Evolutionary conservation across 2,329 filamentous ascomycete species (phyloP).

Genomic region (Tolypocladium endophyticum): DNA sequence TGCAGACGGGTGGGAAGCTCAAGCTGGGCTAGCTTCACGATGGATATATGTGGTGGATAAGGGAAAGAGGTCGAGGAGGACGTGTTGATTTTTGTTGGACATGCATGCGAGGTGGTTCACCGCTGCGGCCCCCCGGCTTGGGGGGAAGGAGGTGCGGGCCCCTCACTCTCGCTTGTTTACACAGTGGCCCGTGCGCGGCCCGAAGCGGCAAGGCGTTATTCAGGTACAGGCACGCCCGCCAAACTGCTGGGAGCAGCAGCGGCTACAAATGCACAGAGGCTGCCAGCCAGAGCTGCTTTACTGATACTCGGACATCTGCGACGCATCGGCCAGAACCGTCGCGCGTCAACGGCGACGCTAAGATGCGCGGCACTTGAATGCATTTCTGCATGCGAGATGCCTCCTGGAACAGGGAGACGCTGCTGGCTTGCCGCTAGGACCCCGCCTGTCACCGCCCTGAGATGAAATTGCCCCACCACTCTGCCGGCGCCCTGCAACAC

Average conservation of each 20-base stretch:
- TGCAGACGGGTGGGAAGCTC: slow-evolving; percentile 13
- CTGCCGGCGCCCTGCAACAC: background rate
- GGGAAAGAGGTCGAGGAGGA: slow-evolving; percentile 9
- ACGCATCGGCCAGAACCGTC: background rate
- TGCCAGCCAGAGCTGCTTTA: background rate
- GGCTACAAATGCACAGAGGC: background rate
- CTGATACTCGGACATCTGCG: too few relatives aligned
- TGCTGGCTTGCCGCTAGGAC: background rate
- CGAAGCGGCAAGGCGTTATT: slow-evolving; percentile 15
- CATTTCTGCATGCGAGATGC: background rate
- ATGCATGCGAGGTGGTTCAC: slow-evolving; percentile 14
- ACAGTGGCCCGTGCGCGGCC: slow-evolving; percentile 15
- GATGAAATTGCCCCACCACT: background rate
- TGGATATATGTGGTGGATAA: slow-evolving; percentile 17
- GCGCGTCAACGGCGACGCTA: too few relatives aligned
- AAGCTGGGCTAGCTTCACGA: slow-evolving; percentile 24
- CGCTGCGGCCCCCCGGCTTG: slow-evolving; percentile 12
- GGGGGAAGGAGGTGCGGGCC: slow-evolving; percentile 11
- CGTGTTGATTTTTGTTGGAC: slow-evolving; percentile 16
- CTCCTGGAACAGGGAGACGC: background rate
- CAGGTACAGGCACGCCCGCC: background rate
- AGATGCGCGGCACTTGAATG: background rate
- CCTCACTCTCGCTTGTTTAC: slow-evolving; percentile 24
- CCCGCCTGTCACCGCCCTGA: background rate
- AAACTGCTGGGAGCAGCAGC: background rate